These are phyloP conservation scores for Bruguiera hainesii DNA, from an alignment of 441 rosid genomes.

Conservation along the genomic window DNA sequence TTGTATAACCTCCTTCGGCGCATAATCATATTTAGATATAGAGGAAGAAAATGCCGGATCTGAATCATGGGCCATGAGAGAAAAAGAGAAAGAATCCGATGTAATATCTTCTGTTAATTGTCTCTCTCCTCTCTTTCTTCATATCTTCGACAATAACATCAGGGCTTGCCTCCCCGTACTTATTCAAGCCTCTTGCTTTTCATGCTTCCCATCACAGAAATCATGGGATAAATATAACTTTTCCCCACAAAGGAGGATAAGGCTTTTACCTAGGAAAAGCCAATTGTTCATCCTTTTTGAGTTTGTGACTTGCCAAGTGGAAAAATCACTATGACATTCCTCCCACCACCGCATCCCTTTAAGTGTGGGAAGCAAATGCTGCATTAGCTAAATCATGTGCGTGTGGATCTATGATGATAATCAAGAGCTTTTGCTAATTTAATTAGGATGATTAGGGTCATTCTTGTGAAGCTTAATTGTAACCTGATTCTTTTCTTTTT, in stretches of 20 bases:
- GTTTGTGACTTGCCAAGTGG: constrained; percentile 20
- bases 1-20: constrained; percentile 29
- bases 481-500: too few species aligned
- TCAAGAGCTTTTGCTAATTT: background rate
- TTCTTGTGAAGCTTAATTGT: too few species aligned
- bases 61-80: constrained; percentile 13
- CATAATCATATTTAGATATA: background rate
- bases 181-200: constrained; percentile 14
- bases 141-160: constrained; percentile 15
- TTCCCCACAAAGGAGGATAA: constrained; percentile 15
- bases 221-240: constrained; percentile 21
- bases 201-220: background rate
- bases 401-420: too few species aligned
- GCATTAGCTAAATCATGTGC: too few species aligned
- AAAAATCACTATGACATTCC: background rate
- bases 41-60: constrained; percentile 3
- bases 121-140: constrained; percentile 11
- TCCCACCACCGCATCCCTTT: background rate
- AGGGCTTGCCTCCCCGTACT: constrained; percentile 19
- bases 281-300: constrained; percentile 20
- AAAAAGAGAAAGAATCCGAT: constrained; percentile 30
- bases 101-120: constrained; percentile 21
- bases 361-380: background rate
- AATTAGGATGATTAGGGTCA: background rate
- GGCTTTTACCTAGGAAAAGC: constrained; percentile 29